Evolutionary conservation across 441 rosid genomes (phyloP), one percentile per base, ranked within the genome.

Genomic region (Eruca vesicaria): DNA sequence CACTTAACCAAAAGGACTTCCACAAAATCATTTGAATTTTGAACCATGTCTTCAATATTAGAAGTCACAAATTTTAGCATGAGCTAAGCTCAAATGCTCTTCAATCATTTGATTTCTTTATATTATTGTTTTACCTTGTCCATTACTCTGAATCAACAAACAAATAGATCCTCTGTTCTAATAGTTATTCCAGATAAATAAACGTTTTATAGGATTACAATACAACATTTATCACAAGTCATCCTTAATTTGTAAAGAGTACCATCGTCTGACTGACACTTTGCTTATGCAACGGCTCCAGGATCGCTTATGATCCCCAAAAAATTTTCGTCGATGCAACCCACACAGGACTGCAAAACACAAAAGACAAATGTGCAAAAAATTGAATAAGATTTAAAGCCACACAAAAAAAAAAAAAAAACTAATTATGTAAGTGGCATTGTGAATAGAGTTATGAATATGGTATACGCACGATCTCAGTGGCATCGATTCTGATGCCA

Each of bases 221-320:
- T 63, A 69, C 76, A 77, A 35, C n/a, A 5, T 28, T 45, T 28
- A 28, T 45, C 76, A 71, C 43, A 63, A 1, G 41, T 2, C 69
- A 53, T 19, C 58, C 15, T 69, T n/a, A n/a, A n/a, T n/a, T 64
- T 26, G 53, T 55, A 23, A 48, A 68, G 20, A 74, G 41, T 36
- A 36, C n/a, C 63, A 45, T 45, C 3, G 26, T 21, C 26, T 14
- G 56, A 6, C 68, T 57, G 66, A 64, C 14, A 66, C 63, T 66
- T 71, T 61, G 73, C 29, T 75, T 86, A 90, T 52, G 83, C 86
- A 0, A 90, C 73, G 55, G 92, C 76, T 57, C 89, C 80, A 18
- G 98, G 99, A 84, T 94, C 99, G 71, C 89, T 92, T 43, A 95
- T 89, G 84, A 95, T 95, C 23, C 97, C 99, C 86, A 93, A 82